These are phyloP conservation scores for Aegilops umbellulata DNA, from an alignment of 176 grass and related monocot species.

Conservation along the genomic window DNA sequence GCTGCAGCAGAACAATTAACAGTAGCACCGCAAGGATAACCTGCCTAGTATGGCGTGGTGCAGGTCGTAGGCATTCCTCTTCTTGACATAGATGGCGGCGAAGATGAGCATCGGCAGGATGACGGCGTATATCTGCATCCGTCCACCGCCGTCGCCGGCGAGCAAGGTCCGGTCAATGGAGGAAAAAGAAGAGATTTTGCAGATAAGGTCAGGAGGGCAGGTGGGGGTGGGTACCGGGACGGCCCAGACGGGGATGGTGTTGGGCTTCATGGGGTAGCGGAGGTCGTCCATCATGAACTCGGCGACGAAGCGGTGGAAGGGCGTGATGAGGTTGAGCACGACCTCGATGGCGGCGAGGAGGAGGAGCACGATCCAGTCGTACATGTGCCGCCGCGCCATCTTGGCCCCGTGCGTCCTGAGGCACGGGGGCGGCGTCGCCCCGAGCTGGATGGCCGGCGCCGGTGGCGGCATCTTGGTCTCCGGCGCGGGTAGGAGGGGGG, in stretches of 20 bases:
- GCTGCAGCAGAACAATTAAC: background rate
- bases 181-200: background rate
- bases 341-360: constrained; percentile 40
- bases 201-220: background rate
- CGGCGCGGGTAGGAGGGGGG: background rate
- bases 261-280: constrained; percentile 63
- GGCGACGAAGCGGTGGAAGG: constrained; percentile 78
- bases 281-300: constrained; percentile 56
- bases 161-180: background rate
- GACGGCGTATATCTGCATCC: constrained; percentile 20
- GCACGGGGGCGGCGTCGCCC: constrained; percentile 16
- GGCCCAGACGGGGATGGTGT: constrained; percentile 81
- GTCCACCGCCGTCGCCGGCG: background rate
- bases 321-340: constrained; percentile 63
- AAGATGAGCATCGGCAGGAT: constrained; percentile 35
- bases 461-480: constrained; percentile 3
- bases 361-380: constrained; percentile 60
- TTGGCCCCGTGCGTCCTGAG: constrained; percentile 37
- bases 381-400: constrained; percentile 36
- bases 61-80: constrained; percentile 47
- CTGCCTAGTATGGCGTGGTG: constrained; percentile 53
- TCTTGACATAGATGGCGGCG: constrained; percentile 36
- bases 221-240: constrained; percentile 47
- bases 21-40: background rate
- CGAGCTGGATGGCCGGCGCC: background rate